Percentiles rank a stretch among this genome's conserved stretches.
phyloP scores from a whole-genome alignment of 2,329 filamentous ascomycete genomes.

The Paracoccidioides lutzii region DNA sequence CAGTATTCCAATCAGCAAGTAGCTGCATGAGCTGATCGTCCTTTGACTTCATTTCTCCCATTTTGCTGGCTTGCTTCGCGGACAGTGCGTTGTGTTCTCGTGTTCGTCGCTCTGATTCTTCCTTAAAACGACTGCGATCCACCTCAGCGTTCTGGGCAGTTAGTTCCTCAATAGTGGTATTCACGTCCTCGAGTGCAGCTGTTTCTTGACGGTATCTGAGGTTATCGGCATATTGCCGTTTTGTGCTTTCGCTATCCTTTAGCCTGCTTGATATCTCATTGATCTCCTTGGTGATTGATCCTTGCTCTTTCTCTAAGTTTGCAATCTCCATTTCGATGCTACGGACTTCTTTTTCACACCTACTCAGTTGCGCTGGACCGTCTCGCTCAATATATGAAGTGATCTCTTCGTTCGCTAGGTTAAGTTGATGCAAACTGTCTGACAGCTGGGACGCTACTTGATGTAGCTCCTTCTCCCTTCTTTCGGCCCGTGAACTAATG shows the following conservation, averaged over 20 bases:
- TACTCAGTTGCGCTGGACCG: constrained; percentile 57
- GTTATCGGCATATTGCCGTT: constrained; percentile 81
- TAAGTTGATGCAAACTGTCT: constrained; percentile 64
- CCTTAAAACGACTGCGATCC: constrained; percentile 62
- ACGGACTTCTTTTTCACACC: constrained; percentile 57
- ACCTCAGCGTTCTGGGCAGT: constrained; percentile 68
- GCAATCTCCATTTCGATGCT: constrained; percentile 53
- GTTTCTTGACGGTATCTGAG: constrained; percentile 68
- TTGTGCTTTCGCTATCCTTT: constrained; percentile 66
- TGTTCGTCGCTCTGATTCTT: constrained; percentile 56
- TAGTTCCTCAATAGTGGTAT: constrained; percentile 58
- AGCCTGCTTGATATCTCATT: constrained; percentile 68
- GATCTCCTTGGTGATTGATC: constrained; percentile 52
- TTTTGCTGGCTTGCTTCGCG: constrained; percentile 59
- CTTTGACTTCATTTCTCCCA: constrained; percentile 70
- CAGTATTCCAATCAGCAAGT: constrained; percentile 66
- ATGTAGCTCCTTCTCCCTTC: constrained; percentile 59
- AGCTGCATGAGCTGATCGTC: constrained; percentile 64
- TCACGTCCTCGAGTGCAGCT: constrained; percentile 53
- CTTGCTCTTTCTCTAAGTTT: constrained; percentile 54
- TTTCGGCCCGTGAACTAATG: constrained; percentile 55
- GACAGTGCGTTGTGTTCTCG: constrained; percentile 54
- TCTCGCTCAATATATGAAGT: constrained; percentile 63
- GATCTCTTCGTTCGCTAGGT: constrained; percentile 63
- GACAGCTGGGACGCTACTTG: constrained; percentile 58